Base-by-base conservation (phyloP, 371 early-diverging fungal genomes). In the Dichotomocladium elegans region DNA sequence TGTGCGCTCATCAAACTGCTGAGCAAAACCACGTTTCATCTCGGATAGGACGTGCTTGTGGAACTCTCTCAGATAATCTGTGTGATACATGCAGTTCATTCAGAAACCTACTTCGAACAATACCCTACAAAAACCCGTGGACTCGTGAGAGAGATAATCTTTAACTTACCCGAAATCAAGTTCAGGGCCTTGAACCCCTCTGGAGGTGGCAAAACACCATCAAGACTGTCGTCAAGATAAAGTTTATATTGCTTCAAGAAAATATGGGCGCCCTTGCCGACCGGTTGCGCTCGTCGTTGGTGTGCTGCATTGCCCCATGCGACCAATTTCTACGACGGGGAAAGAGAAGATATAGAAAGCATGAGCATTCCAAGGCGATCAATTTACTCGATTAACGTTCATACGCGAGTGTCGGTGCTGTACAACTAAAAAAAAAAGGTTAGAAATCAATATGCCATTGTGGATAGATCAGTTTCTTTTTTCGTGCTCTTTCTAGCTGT, bases 161-260 rank as follows among this genome's bases (percentile, higher is more conserved):
- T 34, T 12, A 27, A 6, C 12, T 35, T 63, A 73, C 74, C 74
- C 41, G 76, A 67, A 54, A 80, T 79, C 7, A 80, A 65, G 7
- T 61, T 50, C 17, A 77, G 66, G 1, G 66, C 63, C 17, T 64
- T 79, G 29, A 80, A 64, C 4, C 71, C 70, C 15, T 72, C 60
- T 3, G 82, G 82, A 22, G 77, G 40, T 19, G 74, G 67, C 15
- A 82, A 50, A 22, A 72, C 59, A 9, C 67, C 68, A 24, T 63
- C 58, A 45, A 76, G 47, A 26, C 63, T 61, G 30, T 82, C 82
- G 51, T 79, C 82, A 1, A 79, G 66, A 35, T 78, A 77, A 0
- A 82, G 55, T 52, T 79, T 82, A 61, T 76, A 82, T 45, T 76
- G 80, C 21, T 71, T 69, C 12, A 81, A 60, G 25, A 77, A 56